phyloP scores from a whole-genome alignment of 2,329 filamentous ascomycete species.

The Phialophora chinensis region DNA sequence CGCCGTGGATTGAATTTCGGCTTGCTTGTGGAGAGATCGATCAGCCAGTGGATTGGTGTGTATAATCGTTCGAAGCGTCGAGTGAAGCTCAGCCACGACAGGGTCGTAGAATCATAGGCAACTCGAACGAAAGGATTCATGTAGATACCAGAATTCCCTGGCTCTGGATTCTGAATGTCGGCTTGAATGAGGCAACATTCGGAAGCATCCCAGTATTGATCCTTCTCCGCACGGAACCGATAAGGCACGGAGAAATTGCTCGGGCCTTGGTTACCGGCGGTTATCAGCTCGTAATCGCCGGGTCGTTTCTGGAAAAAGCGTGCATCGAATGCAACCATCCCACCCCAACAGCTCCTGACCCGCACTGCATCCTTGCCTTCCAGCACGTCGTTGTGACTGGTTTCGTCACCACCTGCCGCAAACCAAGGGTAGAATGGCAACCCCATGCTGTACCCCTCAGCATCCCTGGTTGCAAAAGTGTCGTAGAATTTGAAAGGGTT shows the following conservation, averaged over 20 bases:
- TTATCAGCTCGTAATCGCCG: conserved; percentile 19
- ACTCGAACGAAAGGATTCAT: conserved; percentile 78
- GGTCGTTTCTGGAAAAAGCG: conserved; percentile 49
- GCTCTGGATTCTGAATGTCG: conserved; percentile 52
- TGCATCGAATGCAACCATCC: conserved; percentile 66
- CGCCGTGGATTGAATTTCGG: conserved; percentile 68
- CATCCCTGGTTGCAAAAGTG: conserved; percentile 73
- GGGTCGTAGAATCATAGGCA: conserved; percentile 65
- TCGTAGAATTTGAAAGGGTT: conserved; percentile 78
- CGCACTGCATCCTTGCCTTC: conserved; percentile 64
- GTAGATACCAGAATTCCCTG: conserved; percentile 64
- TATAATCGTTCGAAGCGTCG: conserved; percentile 72
- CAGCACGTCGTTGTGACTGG: conserved; percentile 68
- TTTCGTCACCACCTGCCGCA: conserved; percentile 55
- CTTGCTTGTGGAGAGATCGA: conserved; percentile 62
- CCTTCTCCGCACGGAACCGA: conserved; percentile 64
- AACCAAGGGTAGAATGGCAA: conserved; percentile 78
- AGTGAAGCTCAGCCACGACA: conserved; percentile 64
- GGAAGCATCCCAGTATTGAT: conserved; percentile 66
- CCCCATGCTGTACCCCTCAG: conserved; percentile 71
- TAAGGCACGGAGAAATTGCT: conserved; percentile 41
- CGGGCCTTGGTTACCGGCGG: conserved; percentile 33
- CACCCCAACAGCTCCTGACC: conserved; percentile 77
- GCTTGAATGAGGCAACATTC: conserved; percentile 67
- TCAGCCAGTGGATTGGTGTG: conserved; percentile 62